Percentiles rank a stretch among this genome's conserved stretches.
Conservation (phyloP, 1,139 yeast species). For the Kurtzmaniella natalensis region DNA sequence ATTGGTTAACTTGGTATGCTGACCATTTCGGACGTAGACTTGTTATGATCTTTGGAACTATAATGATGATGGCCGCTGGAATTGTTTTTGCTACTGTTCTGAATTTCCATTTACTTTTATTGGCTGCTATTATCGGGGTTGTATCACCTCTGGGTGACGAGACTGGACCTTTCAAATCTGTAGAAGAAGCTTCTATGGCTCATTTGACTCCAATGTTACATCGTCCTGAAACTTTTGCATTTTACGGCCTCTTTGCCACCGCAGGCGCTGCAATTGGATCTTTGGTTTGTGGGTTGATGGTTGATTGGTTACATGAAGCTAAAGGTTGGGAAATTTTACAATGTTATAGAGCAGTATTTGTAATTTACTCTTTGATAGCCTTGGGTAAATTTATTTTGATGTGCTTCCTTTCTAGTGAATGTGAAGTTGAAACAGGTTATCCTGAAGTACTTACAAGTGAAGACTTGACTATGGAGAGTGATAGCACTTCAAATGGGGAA, state of each 20-base stretch:
- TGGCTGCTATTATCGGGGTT: conserved; percentile 57
- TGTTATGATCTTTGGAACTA: conserved; percentile 61
- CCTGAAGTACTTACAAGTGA: conserved; percentile 6
- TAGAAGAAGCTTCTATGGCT: conserved; percentile 84
- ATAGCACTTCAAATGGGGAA: no score
- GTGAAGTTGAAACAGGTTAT: conserved; percentile 39
- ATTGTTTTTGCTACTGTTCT: conserved; percentile 48
- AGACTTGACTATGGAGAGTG: conserved; percentile 1
- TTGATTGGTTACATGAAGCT: conserved; percentile 37
- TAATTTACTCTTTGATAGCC: conserved; percentile 55
- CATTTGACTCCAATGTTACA: conserved; percentile 65
- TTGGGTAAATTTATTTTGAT: conserved; percentile 49
- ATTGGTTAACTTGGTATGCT: conserved; percentile 72
- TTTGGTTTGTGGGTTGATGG: conserved; percentile 54
- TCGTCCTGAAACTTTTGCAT: conserved; percentile 73
- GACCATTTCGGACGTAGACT: conserved; percentile 68
- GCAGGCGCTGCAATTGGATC: conserved; percentile 78
- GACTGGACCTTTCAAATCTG: conserved; percentile 87
- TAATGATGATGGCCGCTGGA: conserved; percentile 72
- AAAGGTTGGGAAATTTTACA: conserved; percentile 27
- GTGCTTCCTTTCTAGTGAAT: conserved; percentile 47
- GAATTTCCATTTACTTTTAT: conserved; percentile 50
- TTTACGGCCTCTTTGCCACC: conserved; percentile 63
- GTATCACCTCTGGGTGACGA: conserved; percentile 91
- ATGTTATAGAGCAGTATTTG: conserved; percentile 59